phyloP scores from a whole-genome alignment of 2,329 filamentous ascomycete species.

The Neofusicoccum laricinum region DNA sequence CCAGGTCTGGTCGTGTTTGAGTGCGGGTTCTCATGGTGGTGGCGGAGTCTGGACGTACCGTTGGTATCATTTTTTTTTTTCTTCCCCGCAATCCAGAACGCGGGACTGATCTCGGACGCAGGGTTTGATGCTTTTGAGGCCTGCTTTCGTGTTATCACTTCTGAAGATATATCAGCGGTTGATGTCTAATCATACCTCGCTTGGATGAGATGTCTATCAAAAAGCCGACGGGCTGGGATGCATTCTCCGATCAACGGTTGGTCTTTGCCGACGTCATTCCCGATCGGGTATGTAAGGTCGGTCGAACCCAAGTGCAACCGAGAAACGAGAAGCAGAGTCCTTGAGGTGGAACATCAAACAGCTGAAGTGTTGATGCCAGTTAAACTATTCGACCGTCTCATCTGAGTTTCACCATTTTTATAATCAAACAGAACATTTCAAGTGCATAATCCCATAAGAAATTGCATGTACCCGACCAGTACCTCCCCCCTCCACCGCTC shows the following conservation, averaged over 20 bases:
- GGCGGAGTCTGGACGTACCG: background rate
- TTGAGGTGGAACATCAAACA: too few relatives aligned
- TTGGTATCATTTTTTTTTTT: background rate
- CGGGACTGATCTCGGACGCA: background rate
- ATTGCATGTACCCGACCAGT: too few relatives aligned
- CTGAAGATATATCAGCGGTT: background rate
- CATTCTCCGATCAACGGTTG: background rate
- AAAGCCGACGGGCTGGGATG: background rate
- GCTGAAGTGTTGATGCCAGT: too few relatives aligned
- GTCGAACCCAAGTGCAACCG: constrained; percentile 36
- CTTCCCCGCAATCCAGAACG: too few relatives aligned
- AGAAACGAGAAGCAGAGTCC: too few relatives aligned
- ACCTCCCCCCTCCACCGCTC: background rate
- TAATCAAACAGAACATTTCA: too few relatives aligned
- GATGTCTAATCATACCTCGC: background rate
- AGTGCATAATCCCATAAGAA: too few relatives aligned
- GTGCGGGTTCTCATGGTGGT: background rate
- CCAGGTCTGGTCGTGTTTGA: constrained; percentile 3
- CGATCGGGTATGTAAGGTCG: constrained; percentile 39
- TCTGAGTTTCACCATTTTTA: too few relatives aligned
- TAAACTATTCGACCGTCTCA: too few relatives aligned
- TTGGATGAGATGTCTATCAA: background rate
- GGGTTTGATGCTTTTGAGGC: background rate
- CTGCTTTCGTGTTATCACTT: background rate
- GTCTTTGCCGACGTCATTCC: background rate